These are phyloP conservation scores for Erysimum cheiranthoides DNA, from an alignment of 345 rosid species.

Conservation along the genomic window DNA sequence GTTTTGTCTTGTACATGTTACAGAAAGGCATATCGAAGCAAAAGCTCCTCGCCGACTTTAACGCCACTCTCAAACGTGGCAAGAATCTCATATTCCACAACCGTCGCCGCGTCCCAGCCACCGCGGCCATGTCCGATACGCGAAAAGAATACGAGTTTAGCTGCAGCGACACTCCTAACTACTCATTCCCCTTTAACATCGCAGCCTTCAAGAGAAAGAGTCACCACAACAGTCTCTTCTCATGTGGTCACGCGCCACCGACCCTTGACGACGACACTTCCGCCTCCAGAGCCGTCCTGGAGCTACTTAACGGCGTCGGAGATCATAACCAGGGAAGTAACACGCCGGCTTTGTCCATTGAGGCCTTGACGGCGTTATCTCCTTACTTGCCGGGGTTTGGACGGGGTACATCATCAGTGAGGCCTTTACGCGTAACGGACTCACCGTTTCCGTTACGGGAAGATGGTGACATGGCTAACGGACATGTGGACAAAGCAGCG, in stretches of 20 bases:
- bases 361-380: constrained; percentile 67
- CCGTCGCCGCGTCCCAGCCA: constrained; percentile 45
- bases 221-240: constrained; percentile 54
- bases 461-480: constrained; percentile 56
- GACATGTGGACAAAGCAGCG: constrained; percentile 74
- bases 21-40: constrained; percentile 69
- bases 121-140: background rate
- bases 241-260: constrained; percentile 67
- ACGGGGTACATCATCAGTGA: constrained; percentile 59
- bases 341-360: constrained; percentile 26
- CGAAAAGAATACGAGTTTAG: constrained; percentile 84
- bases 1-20: constrained; percentile 70
- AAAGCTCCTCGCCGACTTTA: constrained; percentile 70
- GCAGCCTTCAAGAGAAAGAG: constrained; percentile 44
- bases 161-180: constrained; percentile 85
- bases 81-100: constrained; percentile 75
- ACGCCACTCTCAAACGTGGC: constrained; percentile 80
- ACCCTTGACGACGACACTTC: constrained; percentile 61
- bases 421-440: constrained; percentile 89
- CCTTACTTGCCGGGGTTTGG: constrained; percentile 80
- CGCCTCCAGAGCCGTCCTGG: constrained; percentile 60
- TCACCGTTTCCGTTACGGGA: constrained; percentile 81
- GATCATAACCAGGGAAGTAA: constrained; percentile 25
- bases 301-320: constrained; percentile 53
- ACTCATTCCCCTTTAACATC: constrained; percentile 55